Evolutionary conservation across 768 basidiomycete species (phyloP).

Genomic region (Botryobasidium botryosum): DNA sequence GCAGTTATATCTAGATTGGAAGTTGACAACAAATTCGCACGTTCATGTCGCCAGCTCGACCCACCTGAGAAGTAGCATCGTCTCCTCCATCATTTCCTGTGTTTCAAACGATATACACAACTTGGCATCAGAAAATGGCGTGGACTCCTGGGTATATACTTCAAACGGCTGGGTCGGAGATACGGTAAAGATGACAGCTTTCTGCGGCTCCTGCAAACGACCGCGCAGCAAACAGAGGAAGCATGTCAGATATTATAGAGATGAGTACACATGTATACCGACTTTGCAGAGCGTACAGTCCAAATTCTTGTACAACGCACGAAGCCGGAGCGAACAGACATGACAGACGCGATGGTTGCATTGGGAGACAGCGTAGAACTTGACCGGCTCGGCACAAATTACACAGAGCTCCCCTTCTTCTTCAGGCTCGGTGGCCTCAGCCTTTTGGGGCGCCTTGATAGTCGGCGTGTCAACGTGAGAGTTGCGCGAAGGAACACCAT

Average conservation of each 20-base stretch:
- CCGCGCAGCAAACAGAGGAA: background rate
- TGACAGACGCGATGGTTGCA: conserved; percentile 96
- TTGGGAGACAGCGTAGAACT: conserved; percentile 71
- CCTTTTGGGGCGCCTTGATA: too few relatives aligned
- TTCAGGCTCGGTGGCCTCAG: conserved; percentile 2
- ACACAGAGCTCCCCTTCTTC: conserved; percentile 36
- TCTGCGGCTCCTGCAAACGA: conserved; percentile 39
- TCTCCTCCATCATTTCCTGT: conserved; percentile 88
- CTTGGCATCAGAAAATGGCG: conserved; percentile 51
- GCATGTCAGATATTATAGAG: conserved; percentile 2
- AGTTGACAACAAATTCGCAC: background rate
- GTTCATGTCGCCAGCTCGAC: background rate
- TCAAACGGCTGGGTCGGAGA: conserved; percentile 45
- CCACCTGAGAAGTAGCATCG: conserved; percentile 60
- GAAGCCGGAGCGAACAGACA: conserved; percentile 71
- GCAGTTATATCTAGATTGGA: conserved; percentile 60
- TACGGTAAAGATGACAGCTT: conserved; percentile 53
- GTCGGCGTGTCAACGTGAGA: too few relatives aligned
- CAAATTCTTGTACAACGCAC: conserved; percentile 83
- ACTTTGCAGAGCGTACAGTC: conserved; percentile 98
- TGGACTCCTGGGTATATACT: conserved; percentile 36
- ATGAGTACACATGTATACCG: conserved; percentile 11
- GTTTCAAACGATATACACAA: conserved; percentile 77
- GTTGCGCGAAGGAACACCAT: too few relatives aligned
- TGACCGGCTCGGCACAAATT: conserved; percentile 91